These are phyloP conservation scores for Nemania bipapillata DNA, from an alignment of 2,329 filamentous ascomycete genomes.

Conservation along the genomic window DNA sequence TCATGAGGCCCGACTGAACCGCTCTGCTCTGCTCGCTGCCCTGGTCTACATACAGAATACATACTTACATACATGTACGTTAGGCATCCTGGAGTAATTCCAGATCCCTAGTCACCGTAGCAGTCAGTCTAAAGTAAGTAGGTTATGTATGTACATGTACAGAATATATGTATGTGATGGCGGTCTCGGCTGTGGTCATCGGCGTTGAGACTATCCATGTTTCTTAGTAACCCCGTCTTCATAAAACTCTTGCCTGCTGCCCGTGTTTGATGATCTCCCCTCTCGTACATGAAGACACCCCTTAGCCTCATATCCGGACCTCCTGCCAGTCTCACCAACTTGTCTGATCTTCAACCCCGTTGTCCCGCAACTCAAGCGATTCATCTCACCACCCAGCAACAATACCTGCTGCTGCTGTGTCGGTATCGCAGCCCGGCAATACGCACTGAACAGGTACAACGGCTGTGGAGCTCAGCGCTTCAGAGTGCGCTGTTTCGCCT, in stretches of 20 bases:
- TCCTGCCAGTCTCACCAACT: constrained; percentile 50
- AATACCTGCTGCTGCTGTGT: neutral
- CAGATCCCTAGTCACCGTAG: neutral
- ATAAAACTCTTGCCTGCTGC: constrained; percentile 57
- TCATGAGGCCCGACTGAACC: constrained; percentile 47
- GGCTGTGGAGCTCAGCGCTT: constrained; percentile 30
- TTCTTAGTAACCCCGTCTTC: constrained; percentile 52
- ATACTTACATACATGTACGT: too few species aligned
- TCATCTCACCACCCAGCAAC: constrained; percentile 32
- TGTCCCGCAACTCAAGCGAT: constrained; percentile 47
- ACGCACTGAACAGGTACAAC: constrained; percentile 25
- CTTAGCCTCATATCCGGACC: constrained; percentile 52
- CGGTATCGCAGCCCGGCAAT: constrained; percentile 35
- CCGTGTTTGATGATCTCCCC: constrained; percentile 53
- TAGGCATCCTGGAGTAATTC: too few species aligned
- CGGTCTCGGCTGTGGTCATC: constrained; percentile 53
- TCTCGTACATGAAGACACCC: constrained; percentile 53
- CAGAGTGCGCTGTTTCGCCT: constrained; percentile 39
- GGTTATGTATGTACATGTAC: constrained; percentile 39
- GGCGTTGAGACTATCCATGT: constrained; percentile 49
- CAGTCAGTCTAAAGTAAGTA: constrained; percentile 23
- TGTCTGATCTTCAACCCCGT: constrained; percentile 54
- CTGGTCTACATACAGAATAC: too few species aligned
- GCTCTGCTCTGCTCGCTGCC: constrained; percentile 37
- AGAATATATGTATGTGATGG: constrained; percentile 31